phyloP scores from a whole-genome alignment of 2,329 filamentous ascomycete species.

The Aspergillus novofumigatus region DNA sequence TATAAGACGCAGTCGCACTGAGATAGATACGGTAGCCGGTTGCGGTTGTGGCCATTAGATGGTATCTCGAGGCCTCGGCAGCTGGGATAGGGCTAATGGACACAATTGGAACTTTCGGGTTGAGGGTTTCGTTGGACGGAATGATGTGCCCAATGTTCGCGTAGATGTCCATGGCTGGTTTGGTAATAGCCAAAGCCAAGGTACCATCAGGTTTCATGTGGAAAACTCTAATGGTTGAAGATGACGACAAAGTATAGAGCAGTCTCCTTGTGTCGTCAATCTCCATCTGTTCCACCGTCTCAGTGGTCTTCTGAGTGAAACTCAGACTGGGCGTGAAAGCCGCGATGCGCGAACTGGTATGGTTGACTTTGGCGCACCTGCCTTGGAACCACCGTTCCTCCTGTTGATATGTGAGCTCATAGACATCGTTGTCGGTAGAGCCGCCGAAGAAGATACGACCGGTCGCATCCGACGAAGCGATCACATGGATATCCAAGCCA shows the following conservation, averaged over 20 bases:
- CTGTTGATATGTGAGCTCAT: slow-evolving; percentile 93
- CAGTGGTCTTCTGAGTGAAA: slow-evolving; percentile 45
- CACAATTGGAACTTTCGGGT: slow-evolving; percentile 70
- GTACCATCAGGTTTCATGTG: slow-evolving; percentile 65
- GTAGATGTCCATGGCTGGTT: slow-evolving; percentile 51
- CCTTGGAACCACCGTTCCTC: slow-evolving; percentile 96
- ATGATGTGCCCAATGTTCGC: slow-evolving; percentile 83
- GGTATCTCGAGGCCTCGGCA: slow-evolving; percentile 74
- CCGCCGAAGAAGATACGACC: slow-evolving; percentile 94
- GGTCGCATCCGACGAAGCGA: slow-evolving; percentile 70
- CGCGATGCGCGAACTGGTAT: slow-evolving; percentile 70
- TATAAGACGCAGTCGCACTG: slow-evolving; percentile 75
- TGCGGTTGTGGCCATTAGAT: slow-evolving; percentile 84
- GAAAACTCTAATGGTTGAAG: slow-evolving; percentile 86
- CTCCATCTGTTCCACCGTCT: slow-evolving; percentile 72
- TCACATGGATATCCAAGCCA: slow-evolving; percentile 70
- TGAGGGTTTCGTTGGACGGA: slow-evolving; percentile 62
- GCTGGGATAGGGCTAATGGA: slow-evolving; percentile 84
- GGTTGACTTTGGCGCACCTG: slow-evolving; percentile 82
- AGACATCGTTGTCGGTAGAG: slow-evolving; percentile 75
- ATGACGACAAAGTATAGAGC: slow-evolving; percentile 84
- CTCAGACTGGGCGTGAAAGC: slow-evolving; percentile 46
- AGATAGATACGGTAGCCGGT: slow-evolving; percentile 90
- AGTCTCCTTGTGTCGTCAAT: slow-evolving; percentile 85
- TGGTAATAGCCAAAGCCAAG: slow-evolving; percentile 53